Percentiles rank a stretch among this genome's conserved stretches.
Evolutionary conservation across 2,329 filamentous ascomycete species (phyloP).

Genomic region (Oidium heveae): DNA sequence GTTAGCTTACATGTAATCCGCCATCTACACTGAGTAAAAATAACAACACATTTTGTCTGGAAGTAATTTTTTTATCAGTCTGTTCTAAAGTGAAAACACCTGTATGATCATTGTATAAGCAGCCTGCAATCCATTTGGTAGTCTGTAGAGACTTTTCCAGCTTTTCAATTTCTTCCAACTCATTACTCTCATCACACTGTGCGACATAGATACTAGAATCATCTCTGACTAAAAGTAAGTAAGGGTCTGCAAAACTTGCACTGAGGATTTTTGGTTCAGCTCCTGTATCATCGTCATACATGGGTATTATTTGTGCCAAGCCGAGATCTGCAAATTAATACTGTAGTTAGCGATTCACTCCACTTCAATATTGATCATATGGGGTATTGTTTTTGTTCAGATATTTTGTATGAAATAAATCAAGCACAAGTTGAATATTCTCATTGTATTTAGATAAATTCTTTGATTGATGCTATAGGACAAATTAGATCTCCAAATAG

Average conservation of each 20-base stretch:
- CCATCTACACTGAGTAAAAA: conserved; percentile 58
- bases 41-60: conserved; percentile 30
- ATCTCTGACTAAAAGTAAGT: conserved; percentile 58
- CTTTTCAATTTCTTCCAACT: conserved; percentile 59
- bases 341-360: neutral
- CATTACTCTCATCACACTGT: conserved; percentile 54
- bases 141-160: conserved; percentile 27
- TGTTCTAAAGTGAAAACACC: conserved; percentile 25
- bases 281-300: conserved; percentile 75
- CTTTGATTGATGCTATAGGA: conserved; percentile 19
- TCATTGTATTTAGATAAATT: conserved; percentile 5
- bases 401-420: neutral
- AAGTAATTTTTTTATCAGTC: conserved; percentile 10
- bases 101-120: conserved; percentile 46
- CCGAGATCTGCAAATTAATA: conserved; percentile 39
- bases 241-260: conserved; percentile 70
- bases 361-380: neutral
- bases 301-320: conserved; percentile 72
- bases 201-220: conserved; percentile 61
- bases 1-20: conserved; percentile 40
- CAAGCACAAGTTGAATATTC: neutral
- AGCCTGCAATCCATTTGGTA: conserved; percentile 61
- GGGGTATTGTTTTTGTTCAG: conserved; percentile 3
- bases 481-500: conserved; percentile 14
- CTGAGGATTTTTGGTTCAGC: conserved; percentile 54